These are phyloP conservation scores for Hypericum perforatum DNA, from an alignment of 345 rosid species.

Conservation along the genomic window DNA sequence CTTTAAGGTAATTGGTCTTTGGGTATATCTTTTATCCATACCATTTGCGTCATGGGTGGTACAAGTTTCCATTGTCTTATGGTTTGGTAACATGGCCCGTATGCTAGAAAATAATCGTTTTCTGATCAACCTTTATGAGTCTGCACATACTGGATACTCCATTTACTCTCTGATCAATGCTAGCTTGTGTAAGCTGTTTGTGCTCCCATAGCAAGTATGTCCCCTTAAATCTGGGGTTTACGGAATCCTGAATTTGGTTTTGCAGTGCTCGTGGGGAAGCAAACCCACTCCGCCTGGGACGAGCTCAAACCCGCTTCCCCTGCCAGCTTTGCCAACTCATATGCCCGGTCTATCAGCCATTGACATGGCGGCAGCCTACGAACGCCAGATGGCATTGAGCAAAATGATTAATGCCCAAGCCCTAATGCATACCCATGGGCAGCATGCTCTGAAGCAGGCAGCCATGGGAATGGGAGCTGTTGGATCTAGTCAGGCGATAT, in stretches of 20 bases:
- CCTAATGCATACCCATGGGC: constrained; percentile 74
- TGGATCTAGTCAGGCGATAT: constrained; percentile 82
- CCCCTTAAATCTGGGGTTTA: too few species aligned
- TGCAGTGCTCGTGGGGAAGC: constrained; percentile 96
- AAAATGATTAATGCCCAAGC: constrained; percentile 79
- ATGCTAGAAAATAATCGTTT: too few species aligned
- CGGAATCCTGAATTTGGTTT: neutral
- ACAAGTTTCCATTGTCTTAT: too few species aligned
- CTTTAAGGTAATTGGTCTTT: neutral
- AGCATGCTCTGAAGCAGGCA: constrained; percentile 73
- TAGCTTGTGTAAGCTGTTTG: too few species aligned
- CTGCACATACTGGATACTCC: too few species aligned
- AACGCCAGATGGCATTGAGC: constrained; percentile 64
- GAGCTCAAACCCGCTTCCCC: constrained; percentile 91
- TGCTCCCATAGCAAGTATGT: too few species aligned
- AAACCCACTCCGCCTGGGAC: constrained; percentile 87
- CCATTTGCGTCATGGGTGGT: too few species aligned
- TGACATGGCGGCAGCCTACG: constrained; percentile 56
- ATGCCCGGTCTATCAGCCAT: constrained; percentile 61
- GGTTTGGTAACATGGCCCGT: too few species aligned
- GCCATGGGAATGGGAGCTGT: constrained; percentile 77
- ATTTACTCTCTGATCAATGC: too few species aligned
- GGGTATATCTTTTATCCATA: neutral
- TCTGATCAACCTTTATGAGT: too few species aligned
- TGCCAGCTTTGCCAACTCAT: constrained; percentile 51